phyloP scores from a whole-genome alignment of 2,329 filamentous ascomycete genomes.

The Arthrinium phaeospermum region DNA sequence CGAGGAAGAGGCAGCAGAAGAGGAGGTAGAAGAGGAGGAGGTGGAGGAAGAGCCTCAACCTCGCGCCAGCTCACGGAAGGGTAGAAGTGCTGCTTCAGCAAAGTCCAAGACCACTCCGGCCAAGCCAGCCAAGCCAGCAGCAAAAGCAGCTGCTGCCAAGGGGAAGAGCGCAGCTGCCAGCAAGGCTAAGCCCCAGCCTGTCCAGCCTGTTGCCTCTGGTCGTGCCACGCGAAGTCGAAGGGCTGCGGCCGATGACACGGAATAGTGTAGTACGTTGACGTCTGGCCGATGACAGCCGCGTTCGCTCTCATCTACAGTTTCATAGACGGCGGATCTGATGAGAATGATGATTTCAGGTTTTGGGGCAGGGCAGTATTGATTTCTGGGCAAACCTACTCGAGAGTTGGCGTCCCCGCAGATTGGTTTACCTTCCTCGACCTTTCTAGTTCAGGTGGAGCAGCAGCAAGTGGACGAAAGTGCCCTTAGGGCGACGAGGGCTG shows the following conservation, averaged over 20 bases:
- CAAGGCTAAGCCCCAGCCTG: slow-evolving; percentile 19
- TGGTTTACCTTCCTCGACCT: not conserved
- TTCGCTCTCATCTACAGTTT: not conserved
- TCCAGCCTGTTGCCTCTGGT: slow-evolving; percentile 1
- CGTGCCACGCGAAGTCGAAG: slow-evolving; percentile 15
- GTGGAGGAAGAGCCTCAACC: slow-evolving; percentile 31
- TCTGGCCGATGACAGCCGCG: not conserved
- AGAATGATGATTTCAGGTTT: not conserved
- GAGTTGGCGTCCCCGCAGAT: not conserved
- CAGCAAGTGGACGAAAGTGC: not conserved
- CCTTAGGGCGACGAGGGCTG: not conserved
- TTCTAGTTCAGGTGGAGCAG: not conserved
- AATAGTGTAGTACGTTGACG: not conserved
- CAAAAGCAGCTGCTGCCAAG: slow-evolving; percentile 13
- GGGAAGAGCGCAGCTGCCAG: not conserved
- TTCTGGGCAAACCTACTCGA: not conserved
- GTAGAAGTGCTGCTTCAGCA: slow-evolving; percentile 25
- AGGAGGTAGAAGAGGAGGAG: slow-evolving; percentile 29
- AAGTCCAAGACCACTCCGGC: not conserved
- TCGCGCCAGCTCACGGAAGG: slow-evolving; percentile 33
- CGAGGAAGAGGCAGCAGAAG: slow-evolving; percentile 31
- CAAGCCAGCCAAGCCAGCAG: slow-evolving; percentile 13
- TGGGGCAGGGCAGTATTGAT: not conserved
- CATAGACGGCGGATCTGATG: not conserved
- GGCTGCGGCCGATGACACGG: not conserved